A percentile compares a stretch with the other conserved stretches of the same genome.
These are phyloP conservation scores for Elaeagnus macrophylla DNA, from an alignment of 306 rosid genomes.

Conservation along the genomic window DNA sequence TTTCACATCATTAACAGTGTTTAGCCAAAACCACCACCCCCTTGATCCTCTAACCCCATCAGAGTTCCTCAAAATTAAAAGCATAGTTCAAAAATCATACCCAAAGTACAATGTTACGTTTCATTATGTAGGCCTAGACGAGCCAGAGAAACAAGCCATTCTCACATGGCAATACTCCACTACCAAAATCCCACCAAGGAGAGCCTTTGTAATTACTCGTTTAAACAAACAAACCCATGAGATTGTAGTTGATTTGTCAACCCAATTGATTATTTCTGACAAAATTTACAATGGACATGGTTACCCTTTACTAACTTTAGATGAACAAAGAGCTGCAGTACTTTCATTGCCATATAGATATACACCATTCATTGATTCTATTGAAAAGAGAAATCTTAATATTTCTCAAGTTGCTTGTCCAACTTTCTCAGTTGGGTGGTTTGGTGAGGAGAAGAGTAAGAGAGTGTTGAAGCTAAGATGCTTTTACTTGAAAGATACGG, in stretches of 20 bases:
- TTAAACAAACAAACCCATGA: constrained; percentile 25
- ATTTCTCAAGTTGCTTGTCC: constrained; percentile 19
- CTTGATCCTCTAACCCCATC: constrained; percentile 34
- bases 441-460: constrained; percentile 13
- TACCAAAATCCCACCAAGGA: constrained; percentile 25
- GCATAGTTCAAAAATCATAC: constrained; percentile 16
- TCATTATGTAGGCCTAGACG: constrained; percentile 44
- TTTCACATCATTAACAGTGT: background rate
- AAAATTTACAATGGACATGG: constrained; percentile 4
- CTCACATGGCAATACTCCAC: constrained; percentile 35
- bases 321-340: constrained; percentile 12
- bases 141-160: constrained; percentile 36
- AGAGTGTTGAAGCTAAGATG: constrained; percentile 19
- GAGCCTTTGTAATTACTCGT: constrained; percentile 35
- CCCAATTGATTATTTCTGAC: constrained; percentile 3
- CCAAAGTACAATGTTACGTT: constrained; percentile 20
- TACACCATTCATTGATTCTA: constrained; percentile 18
- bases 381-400: constrained; percentile 23
- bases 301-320: constrained; percentile 8
- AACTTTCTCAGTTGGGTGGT: constrained; percentile 25
- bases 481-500: constrained; percentile 15
- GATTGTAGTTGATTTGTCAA: constrained; percentile 16
- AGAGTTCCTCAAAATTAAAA: constrained; percentile 21
- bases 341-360: constrained; percentile 12
- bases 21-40: constrained; percentile 24